Evolutionary conservation across 2,329 filamentous ascomycete species (phyloP).

Genomic region (Alternaria arbusti): DNA sequence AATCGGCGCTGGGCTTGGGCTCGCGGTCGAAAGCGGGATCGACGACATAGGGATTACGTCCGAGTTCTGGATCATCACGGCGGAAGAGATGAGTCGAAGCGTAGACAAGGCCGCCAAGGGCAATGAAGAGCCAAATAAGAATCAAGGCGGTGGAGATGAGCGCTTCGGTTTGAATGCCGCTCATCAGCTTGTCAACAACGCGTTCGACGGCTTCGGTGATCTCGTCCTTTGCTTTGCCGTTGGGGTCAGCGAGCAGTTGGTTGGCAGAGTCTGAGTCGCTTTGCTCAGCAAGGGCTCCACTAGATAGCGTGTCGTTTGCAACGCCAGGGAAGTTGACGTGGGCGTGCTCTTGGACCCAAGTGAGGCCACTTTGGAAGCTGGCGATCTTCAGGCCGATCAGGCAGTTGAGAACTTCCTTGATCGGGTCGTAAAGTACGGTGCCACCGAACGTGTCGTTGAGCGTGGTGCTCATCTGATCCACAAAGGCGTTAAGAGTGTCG

Average conservation of each 20-base stretch:
- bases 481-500: constrained; percentile 81
- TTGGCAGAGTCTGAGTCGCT: constrained; percentile 61
- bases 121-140: constrained; percentile 77
- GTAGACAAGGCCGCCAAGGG: constrained; percentile 74
- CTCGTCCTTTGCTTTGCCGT: constrained; percentile 76
- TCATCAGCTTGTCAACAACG: constrained; percentile 71
- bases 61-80: constrained; percentile 54
- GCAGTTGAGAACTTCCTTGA: constrained; percentile 82
- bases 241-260: constrained; percentile 79
- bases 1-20: constrained; percentile 28
- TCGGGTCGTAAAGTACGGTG: constrained; percentile 78
- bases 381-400: constrained; percentile 88
- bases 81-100: constrained; percentile 67
- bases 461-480: constrained; percentile 74
- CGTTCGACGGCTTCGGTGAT: constrained; percentile 77
- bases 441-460: constrained; percentile 81
- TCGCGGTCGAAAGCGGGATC: constrained; percentile 34
- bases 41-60: constrained; percentile 37
- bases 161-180: constrained; percentile 75
- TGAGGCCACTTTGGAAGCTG: constrained; percentile 84
- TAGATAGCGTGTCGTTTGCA: constrained; percentile 80
- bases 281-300: constrained; percentile 70
- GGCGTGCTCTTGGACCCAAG: constrained; percentile 89
- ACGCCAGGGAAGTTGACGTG: constrained; percentile 81
- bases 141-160: constrained; percentile 79